Base-by-base conservation (phyloP, 1,139 yeast genomes). In the Lodderomyces metapsilosis region DNA sequence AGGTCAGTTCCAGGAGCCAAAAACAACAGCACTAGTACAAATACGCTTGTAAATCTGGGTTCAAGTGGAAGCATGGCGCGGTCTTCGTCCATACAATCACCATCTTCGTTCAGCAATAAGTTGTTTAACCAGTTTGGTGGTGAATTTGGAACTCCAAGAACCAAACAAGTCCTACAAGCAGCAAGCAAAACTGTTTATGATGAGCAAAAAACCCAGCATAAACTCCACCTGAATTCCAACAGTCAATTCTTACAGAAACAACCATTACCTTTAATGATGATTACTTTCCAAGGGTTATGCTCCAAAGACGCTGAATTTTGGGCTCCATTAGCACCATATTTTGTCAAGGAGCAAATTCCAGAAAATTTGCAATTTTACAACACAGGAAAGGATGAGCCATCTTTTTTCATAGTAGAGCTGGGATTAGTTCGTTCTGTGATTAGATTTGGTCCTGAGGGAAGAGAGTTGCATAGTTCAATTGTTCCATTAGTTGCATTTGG, bases 401-500 rank as follows among this genome's bases (percentile, higher is more conserved):
- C 68, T 10, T 81, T 91, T 48, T 84, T 85, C 56, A 60, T 87
- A 15, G 83, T 92, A 15, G 97, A 91, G 54, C 71, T 82, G 1
- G 98, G 98, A 1, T 71, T 88, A 32, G 70, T 92, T 34, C 76
- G 84, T 34, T 80, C 88, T 3, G 77, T 66, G 57, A 48, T 82
- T 68, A 62, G 72, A 65, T 54, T 79, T 72, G 72, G 74, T 48
- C 59, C 73, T 52, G 71, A 75, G 50, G 74, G 74, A 50, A 76
- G 86, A 3, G 78, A 76, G 35, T 73, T 91, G 28, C 78, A 76
- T 43, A 92, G 92, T 47, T 83, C 88, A 13, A 78, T 91, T 43
- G 74, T 92, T 25, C 95, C 96, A n/a, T 80, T 89, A 49, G 89
- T 97, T 0, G 83, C 95, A 4, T 87, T 89, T 61, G 98, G 98